Percentiles rank a stretch among this genome's conserved stretches.
phyloP scores from a whole-genome alignment of 352 stramenopile species.

The Elongisporangium prolatum region DNA sequence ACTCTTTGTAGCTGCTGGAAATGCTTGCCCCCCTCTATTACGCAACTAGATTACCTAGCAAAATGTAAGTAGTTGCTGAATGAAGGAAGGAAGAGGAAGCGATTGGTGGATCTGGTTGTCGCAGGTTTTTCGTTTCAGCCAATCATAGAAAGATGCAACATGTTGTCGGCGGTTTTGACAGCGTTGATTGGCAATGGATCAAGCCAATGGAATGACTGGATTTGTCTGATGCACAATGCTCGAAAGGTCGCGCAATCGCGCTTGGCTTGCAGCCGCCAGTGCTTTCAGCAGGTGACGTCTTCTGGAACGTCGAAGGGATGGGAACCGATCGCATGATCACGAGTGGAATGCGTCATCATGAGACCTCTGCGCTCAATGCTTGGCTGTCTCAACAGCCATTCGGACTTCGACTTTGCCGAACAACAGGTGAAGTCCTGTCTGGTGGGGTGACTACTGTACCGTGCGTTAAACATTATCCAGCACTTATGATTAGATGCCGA shows the following conservation, averaged over 20 bases:
- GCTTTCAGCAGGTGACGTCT: not conserved
- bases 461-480: not conserved
- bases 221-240: not conserved
- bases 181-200: constrained; percentile 2
- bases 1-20: not conserved
- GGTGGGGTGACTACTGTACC: too few species aligned
- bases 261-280: not conserved
- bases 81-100: not conserved
- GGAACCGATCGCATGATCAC: not conserved
- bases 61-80: constrained; percentile 5
- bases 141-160: constrained; percentile 2
- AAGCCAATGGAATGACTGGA: constrained; percentile 1
- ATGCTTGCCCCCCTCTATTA: not conserved
- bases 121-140: constrained; percentile 6
- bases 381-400: not conserved
- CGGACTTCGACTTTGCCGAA: not conserved
- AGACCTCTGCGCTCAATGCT: not conserved
- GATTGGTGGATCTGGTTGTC: not conserved
- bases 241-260: not conserved
- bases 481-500: not conserved
- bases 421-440: not conserved
- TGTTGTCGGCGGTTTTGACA: constrained; percentile 1
- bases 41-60: not conserved
- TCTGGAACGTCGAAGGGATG: not conserved
- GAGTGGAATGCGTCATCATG: not conserved